Percentiles rank a stretch among this genome's conserved stretches.
phyloP scores from a whole-genome alignment of 2,329 filamentous ascomycete species.

The Gliomastix tumulicola region DNA sequence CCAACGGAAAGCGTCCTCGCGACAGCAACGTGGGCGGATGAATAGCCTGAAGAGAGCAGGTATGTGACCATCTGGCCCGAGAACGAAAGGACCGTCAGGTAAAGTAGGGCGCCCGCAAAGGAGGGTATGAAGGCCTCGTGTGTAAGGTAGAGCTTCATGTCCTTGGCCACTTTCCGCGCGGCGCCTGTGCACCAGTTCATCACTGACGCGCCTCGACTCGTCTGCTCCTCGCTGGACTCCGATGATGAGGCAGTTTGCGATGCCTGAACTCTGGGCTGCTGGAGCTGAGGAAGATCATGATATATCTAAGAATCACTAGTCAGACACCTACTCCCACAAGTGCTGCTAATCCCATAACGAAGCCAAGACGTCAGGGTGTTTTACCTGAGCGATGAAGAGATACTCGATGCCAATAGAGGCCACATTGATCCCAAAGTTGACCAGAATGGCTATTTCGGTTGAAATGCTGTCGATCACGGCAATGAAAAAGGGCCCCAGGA shows the following conservation, averaged over 20 bases:
- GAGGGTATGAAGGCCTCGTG: slow-evolving; percentile 55
- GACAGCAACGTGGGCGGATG: slow-evolving; percentile 41
- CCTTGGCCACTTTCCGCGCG: not conserved
- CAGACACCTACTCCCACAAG: too few relatives aligned
- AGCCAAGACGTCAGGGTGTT: too few relatives aligned
- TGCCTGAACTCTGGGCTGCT: too few relatives aligned
- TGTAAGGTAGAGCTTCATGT: slow-evolving; percentile 33
- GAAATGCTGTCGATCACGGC: slow-evolving; percentile 42
- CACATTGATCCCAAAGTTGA: slow-evolving; percentile 41
- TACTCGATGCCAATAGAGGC: slow-evolving; percentile 44
- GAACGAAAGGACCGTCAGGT: slow-evolving; percentile 54
- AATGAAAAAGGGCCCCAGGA: slow-evolving; percentile 48
- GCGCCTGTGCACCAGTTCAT: too few relatives aligned
- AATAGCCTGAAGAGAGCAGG: slow-evolving; percentile 46
- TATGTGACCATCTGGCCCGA: slow-evolving; percentile 59
- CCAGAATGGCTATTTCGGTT: slow-evolving; percentile 37
- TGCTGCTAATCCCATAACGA: too few relatives aligned
- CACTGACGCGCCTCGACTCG: too few relatives aligned
- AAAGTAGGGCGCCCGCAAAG: slow-evolving; percentile 50
- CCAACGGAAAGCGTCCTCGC: slow-evolving; percentile 44
- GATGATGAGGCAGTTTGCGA: not conserved
- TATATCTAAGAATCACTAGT: slow-evolving; percentile 16
- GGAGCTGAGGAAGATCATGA: slow-evolving; percentile 10
- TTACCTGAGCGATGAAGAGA: slow-evolving; percentile 33
- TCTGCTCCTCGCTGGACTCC: too few relatives aligned